Evolutionary conservation across 2,329 filamentous ascomycete species (phyloP).

Genomic region (Colletotrichum gloeosporioides): DNA sequence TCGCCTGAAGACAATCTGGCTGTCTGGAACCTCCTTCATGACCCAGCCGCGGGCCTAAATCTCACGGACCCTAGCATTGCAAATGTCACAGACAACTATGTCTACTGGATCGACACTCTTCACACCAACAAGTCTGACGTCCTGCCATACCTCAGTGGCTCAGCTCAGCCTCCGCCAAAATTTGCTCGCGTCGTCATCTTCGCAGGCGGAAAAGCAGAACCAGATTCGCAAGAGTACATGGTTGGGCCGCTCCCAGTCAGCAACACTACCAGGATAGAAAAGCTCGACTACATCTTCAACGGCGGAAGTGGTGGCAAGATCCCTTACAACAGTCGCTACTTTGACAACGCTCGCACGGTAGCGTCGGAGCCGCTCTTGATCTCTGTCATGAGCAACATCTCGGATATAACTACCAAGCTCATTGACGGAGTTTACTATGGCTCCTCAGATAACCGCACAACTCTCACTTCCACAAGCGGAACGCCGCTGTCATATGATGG

Average conservation of each 20-base stretch:
- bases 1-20: constrained; percentile 44
- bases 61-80: constrained; percentile 44
- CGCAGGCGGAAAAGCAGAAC: constrained; percentile 44
- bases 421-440: constrained; percentile 40
- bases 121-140: constrained; percentile 53
- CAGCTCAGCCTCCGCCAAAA: constrained; percentile 34
- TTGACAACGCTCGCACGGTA: constrained; percentile 32
- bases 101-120: constrained; percentile 52
- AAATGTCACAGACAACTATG: constrained; percentile 47
- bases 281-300: constrained; percentile 49
- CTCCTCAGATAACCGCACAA: constrained; percentile 30
- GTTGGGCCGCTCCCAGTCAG: constrained; percentile 53
- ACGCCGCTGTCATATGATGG: constrained; percentile 46
- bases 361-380: constrained; percentile 40
- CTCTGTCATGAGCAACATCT: constrained; percentile 47
- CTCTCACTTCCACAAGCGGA: constrained; percentile 34
- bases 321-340: constrained; percentile 38
- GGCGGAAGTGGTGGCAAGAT: constrained; percentile 42
- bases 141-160: constrained; percentile 48
- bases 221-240: constrained; percentile 53
- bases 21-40: constrained; percentile 48
- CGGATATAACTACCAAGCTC: constrained; percentile 48
- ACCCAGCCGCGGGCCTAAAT: constrained; percentile 46
- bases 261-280: constrained; percentile 38
- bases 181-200: constrained; percentile 54